These are phyloP conservation scores for Agaricus sinodeliciosus DNA, from an alignment of 768 basidiomycete species.

Conservation along the genomic window DNA sequence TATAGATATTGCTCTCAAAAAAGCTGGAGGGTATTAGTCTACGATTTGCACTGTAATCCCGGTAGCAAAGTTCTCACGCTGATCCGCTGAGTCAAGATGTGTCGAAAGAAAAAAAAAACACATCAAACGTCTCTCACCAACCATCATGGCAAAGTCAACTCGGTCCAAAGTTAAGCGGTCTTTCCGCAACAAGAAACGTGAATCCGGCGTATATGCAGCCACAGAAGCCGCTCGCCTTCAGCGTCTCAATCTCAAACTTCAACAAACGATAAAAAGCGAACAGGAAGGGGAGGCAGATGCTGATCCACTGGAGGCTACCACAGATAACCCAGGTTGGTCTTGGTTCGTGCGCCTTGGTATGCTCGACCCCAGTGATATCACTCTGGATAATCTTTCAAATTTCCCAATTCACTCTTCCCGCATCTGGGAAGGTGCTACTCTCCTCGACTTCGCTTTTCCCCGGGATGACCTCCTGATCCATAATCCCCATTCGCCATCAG, in stretches of 20 bases:
- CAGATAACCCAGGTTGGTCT: conserved; percentile 59
- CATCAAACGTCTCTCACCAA: not conserved
- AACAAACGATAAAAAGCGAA: conserved; percentile 36
- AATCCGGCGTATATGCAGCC: conserved; percentile 68
- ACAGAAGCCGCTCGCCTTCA: conserved; percentile 71
- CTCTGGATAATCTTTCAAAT: conserved; percentile 29
- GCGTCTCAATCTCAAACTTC: conserved; percentile 64
- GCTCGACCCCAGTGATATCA: conserved; percentile 53
- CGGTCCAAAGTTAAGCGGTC: conserved; percentile 78
- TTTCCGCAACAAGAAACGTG: conserved; percentile 73
- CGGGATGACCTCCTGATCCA: conserved; percentile 11
- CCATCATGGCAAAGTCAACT: conserved; percentile 73
- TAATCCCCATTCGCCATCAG: conserved; percentile 22
- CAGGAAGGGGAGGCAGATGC: conserved; percentile 28
- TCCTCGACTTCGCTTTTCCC: conserved; percentile 3
- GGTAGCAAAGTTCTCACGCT: not conserved
- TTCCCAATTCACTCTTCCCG: not conserved
- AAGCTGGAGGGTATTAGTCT: not conserved
- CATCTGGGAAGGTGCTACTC: conserved; percentile 7
- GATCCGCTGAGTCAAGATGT: not conserved
- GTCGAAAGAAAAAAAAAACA: not conserved
- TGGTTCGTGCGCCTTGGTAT: conserved; percentile 51
- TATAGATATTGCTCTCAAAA: conserved; percentile 1
- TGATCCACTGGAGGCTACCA: conserved; percentile 29
- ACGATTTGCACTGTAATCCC: no score